Evolutionary conservation across 495 filamentous ascomycete genomes (phyloP).

Genomic region (Staphylotrichum tortipilum): DNA sequence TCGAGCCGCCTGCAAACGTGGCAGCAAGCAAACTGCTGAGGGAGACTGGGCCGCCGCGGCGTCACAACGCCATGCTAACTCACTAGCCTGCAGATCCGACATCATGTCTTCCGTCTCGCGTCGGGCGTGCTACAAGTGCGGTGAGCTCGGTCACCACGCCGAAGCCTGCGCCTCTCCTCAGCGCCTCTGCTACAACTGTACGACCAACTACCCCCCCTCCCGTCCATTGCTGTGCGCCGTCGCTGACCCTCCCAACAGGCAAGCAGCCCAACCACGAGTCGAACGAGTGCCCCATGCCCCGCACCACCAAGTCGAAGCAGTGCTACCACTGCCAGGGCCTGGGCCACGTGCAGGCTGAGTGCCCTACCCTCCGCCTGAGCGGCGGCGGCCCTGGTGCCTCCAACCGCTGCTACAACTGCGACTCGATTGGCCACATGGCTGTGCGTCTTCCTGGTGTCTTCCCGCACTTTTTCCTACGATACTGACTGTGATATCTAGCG

Average conservation of each 20-base stretch:
- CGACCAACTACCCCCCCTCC: slow-evolving; percentile 8
- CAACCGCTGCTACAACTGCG: slow-evolving; percentile 94
- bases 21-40: neutral
- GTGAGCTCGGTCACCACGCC: slow-evolving; percentile 97
- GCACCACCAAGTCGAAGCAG: slow-evolving; percentile 97
- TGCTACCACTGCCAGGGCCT: slow-evolving; percentile 99
- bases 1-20: slow-evolving; percentile 5
- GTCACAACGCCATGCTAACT: neutral
- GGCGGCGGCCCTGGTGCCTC: slow-evolving; percentile 56
- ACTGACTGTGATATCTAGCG: slow-evolving; percentile 43
- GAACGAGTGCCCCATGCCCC: slow-evolving; percentile 88
- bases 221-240: neutral
- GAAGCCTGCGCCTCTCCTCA: slow-evolving; percentile 96
- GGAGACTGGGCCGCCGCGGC: neutral
- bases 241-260: slow-evolving; percentile 39
- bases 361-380: slow-evolving; percentile 90
- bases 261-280: slow-evolving; percentile 96
- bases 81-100: slow-evolving; percentile 1
- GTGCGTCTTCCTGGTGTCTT: slow-evolving; percentile 19
- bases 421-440: slow-evolving; percentile 80
- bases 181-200: slow-evolving; percentile 99
- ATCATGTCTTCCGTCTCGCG: slow-evolving; percentile 88
- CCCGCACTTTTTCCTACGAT: neutral
- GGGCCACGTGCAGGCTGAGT: slow-evolving; percentile 98
- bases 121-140: slow-evolving; percentile 99